Conservation (phyloP, 306 rosid species). For the Trifolium subterraneum region DNA sequence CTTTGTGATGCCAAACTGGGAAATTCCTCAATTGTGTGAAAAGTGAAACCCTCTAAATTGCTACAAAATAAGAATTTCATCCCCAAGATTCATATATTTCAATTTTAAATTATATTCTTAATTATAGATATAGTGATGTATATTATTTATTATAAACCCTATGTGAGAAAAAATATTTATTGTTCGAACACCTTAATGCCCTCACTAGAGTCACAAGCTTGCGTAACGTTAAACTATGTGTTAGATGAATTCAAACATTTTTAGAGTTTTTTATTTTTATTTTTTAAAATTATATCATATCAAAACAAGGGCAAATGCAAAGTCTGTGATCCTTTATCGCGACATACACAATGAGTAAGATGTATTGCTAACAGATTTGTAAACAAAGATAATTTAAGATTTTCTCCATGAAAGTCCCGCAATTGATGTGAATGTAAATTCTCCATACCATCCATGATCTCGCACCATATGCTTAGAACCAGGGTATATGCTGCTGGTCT, state of each 20-base stretch:
- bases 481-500: constrained; percentile 24
- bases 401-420: background rate
- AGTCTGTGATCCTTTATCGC: background rate
- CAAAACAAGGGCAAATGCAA: background rate
- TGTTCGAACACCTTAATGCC: background rate
- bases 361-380: background rate
- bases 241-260: background rate
- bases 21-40: background rate
- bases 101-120: background rate
- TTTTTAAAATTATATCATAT: background rate
- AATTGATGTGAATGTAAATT: background rate
- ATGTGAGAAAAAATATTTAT: background rate
- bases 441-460: constrained; percentile 6
- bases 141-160: background rate
- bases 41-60: background rate
- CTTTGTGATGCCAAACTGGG: background rate
- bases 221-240: background rate
- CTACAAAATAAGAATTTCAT: background rate
- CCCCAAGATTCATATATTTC: background rate
- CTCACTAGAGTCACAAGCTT: background rate
- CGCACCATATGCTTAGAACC: background rate
- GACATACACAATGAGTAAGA: background rate
- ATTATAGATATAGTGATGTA: background rate
- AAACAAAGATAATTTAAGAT: constrained; percentile 9
- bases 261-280: background rate